phyloP scores from a whole-genome alignment of 495 filamentous ascomycete genomes.

The Aspergillus wentii region DNA sequence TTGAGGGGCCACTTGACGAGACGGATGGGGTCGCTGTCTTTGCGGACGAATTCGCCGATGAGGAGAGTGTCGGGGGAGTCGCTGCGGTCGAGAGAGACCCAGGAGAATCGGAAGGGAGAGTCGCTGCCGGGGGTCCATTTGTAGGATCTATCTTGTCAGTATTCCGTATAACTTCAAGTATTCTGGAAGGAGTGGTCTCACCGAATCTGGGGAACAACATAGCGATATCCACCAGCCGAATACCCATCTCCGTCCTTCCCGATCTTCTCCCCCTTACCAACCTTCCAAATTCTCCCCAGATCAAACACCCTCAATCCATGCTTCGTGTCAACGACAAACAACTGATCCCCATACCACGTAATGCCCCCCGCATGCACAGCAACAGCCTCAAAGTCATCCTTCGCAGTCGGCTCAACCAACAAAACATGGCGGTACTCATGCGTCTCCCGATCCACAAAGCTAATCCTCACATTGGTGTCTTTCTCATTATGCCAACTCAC shows the following conservation, averaged over 20 bases:
- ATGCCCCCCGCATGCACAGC: slow-evolving; percentile 28
- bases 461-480: slow-evolving; percentile 24
- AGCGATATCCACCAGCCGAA: slow-evolving; percentile 27
- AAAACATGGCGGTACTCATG: slow-evolving; percentile 35
- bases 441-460: slow-evolving; percentile 28
- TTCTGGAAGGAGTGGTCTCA: slow-evolving; percentile 2
- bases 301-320: slow-evolving; percentile 29
- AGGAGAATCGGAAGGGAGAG: slow-evolving; percentile 20
- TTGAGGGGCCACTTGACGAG: slow-evolving; percentile 19
- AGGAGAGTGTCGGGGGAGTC: slow-evolving; percentile 16
- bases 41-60: slow-evolving; percentile 21
- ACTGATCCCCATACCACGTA: slow-evolving; percentile 26
- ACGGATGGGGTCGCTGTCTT: too few species aligned
- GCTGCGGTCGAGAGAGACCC: slow-evolving; percentile 17
- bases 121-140: slow-evolving; percentile 10
- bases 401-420: slow-evolving; percentile 25
- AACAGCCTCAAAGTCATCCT: slow-evolving; percentile 23
- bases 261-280: slow-evolving; percentile 20
- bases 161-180: background rate
- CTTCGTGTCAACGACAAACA: slow-evolving; percentile 30
- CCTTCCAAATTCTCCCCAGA: slow-evolving; percentile 26
- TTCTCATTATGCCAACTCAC: slow-evolving; percentile 31
- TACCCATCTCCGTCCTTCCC: slow-evolving; percentile 20
- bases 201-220: slow-evolving; percentile 21
- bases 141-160: too few species aligned